Evolutionary conservation across 768 basidiomycete species (phyloP).

Genomic region (Austroboletus eburneus): DNA sequence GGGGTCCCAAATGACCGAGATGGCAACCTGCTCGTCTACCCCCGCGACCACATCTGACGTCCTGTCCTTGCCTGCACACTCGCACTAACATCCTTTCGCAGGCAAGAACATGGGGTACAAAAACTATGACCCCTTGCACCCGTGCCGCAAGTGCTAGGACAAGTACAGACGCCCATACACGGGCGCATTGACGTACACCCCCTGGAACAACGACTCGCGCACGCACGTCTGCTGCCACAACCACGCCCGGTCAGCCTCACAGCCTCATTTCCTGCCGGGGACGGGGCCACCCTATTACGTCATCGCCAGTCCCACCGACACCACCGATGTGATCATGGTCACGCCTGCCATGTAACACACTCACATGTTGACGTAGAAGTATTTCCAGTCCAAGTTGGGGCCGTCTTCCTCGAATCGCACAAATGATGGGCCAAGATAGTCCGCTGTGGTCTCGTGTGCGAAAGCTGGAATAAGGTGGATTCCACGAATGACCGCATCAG

Average conservation of each 20-base stretch:
- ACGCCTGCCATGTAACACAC: too few relatives aligned
- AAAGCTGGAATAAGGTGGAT: constrained; percentile 43
- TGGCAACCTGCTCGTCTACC: constrained; percentile 67
- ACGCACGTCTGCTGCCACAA: too few relatives aligned
- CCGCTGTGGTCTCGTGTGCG: constrained; percentile 9
- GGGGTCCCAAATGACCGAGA: constrained; percentile 43
- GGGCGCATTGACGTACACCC: constrained; percentile 55
- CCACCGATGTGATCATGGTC: too few relatives aligned
- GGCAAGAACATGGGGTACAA: constrained; percentile 77
- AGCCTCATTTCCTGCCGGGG: too few relatives aligned
- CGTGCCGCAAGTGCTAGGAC: constrained; percentile 74
- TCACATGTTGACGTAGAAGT: constrained; percentile 34
- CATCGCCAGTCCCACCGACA: too few relatives aligned
- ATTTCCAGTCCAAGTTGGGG: constrained; percentile 19
- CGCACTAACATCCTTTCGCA: too few relatives aligned
- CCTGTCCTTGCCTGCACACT: constrained; percentile 4
- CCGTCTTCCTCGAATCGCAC: neutral
- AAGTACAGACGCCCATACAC: constrained; percentile 59
- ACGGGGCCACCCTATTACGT: too few relatives aligned
- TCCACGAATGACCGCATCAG: constrained; percentile 34
- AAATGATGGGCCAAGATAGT: constrained; percentile 1
- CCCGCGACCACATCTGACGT: constrained; percentile 57
- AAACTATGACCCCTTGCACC: constrained; percentile 56
- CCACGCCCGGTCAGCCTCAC: too few relatives aligned
- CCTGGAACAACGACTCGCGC: too few relatives aligned